Conservation (phyloP, 768 basidiomycete species). For the Mycena polygramma region DNA sequence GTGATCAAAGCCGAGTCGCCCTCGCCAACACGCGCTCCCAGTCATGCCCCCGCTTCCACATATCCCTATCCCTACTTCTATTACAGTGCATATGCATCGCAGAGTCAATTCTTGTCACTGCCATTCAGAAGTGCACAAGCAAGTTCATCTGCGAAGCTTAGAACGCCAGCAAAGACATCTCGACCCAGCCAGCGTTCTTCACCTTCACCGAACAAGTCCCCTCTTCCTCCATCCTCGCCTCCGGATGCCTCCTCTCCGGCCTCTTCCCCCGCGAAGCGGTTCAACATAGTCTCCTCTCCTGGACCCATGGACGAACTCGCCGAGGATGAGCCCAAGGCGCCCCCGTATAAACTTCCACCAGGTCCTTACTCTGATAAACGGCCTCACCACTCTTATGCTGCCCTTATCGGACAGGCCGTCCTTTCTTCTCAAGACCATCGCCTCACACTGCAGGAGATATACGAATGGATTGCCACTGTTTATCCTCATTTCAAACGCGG, state of each 20-base stretch:
- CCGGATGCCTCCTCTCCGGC: slow-evolving; percentile 66
- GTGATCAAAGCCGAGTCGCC: slow-evolving; percentile 42
- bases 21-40: slow-evolving; percentile 40
- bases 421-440: slow-evolving; percentile 86
- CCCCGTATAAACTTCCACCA: slow-evolving; percentile 84
- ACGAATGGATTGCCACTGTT: slow-evolving; percentile 94
- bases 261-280: slow-evolving; percentile 70
- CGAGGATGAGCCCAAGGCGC: slow-evolving; percentile 57
- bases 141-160: slow-evolving; percentile 54
- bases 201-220: slow-evolving; percentile 54
- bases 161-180: slow-evolving; percentile 56
- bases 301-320: slow-evolving; percentile 79
- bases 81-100: slow-evolving; percentile 43
- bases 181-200: slow-evolving; percentile 53
- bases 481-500: slow-evolving; percentile 95
- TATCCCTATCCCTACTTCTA: slow-evolving; percentile 55
- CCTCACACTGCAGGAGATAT: slow-evolving; percentile 95
- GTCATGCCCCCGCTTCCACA: slow-evolving; percentile 36
- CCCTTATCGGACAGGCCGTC: slow-evolving; percentile 95
- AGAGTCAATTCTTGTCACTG: slow-evolving; percentile 37
- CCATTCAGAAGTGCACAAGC: slow-evolving; percentile 49
- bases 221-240: slow-evolving; percentile 72
- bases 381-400: slow-evolving; percentile 93
- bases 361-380: slow-evolving; percentile 86
- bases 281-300: slow-evolving; percentile 88